Conservation (phyloP, 2,329 filamentous ascomycete genomes). For the Alternaria hordeiaustralica region DNA sequence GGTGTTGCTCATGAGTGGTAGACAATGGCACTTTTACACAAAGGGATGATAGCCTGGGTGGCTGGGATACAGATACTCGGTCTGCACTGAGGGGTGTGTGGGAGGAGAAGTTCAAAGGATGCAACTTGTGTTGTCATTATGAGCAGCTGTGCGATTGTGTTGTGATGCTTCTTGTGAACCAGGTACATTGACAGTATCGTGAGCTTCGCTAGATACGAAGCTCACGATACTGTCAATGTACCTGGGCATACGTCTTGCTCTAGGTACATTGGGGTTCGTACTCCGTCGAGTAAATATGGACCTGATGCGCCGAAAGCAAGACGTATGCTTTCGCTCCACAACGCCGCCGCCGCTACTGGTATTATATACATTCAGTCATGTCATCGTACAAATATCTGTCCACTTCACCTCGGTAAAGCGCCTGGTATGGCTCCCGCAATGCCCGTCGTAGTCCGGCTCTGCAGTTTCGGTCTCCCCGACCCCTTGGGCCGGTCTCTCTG, state of each 20-base stretch:
- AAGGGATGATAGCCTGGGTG: not conserved
- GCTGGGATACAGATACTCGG: not conserved
- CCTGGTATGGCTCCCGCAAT: slow-evolving; percentile 42
- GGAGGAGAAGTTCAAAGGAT: not conserved
- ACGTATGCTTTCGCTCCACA: slow-evolving; percentile 9
- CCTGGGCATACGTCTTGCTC: not conserved
- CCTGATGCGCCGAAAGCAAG: not conserved
- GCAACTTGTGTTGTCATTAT: not conserved
- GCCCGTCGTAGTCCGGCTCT: slow-evolving; percentile 23
- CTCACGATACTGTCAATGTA: not conserved
- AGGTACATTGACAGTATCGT: not conserved
- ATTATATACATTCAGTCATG: slow-evolving; percentile 6
- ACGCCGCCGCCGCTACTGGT: not conserved
- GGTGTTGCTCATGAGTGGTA: not conserved
- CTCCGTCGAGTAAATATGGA: not conserved
- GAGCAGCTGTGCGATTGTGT: not conserved
- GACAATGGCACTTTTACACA: not conserved
- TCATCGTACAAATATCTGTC: not conserved
- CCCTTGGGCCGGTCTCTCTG: slow-evolving; percentile 1
- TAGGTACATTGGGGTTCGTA: not conserved
- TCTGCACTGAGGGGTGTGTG: not conserved
- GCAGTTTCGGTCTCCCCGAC: slow-evolving; percentile 17
- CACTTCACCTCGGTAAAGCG: slow-evolving; percentile 31
- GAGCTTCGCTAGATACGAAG: not conserved
- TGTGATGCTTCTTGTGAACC: not conserved